Percentiles rank a stretch among this genome's conserved stretches.
These are phyloP conservation scores for Penicillium riverlandense DNA, from an alignment of 495 filamentous ascomycete species.

Conservation along the genomic window DNA sequence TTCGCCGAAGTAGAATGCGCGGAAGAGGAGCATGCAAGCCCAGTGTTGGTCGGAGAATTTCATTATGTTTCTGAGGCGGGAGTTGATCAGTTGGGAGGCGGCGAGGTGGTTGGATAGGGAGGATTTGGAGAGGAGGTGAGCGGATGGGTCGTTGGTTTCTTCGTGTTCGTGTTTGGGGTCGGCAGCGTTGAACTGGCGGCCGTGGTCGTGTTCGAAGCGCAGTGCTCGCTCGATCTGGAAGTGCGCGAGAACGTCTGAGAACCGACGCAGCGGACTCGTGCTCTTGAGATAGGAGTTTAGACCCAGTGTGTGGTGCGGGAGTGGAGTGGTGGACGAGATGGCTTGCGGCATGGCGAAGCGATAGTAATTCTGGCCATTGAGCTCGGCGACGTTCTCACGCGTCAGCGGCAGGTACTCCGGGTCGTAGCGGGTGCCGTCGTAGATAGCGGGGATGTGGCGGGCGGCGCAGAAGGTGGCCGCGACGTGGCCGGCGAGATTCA, in stretches of 20 bases:
- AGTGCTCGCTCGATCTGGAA: conserved; percentile 88
- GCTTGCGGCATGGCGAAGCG: conserved; percentile 38
- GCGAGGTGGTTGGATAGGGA: conserved; percentile 45
- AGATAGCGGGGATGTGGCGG: conserved; percentile 72
- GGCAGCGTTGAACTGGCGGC: conserved; percentile 40
- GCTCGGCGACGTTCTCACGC: conserved; percentile 23
- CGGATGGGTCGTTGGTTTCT: conserved; percentile 18
- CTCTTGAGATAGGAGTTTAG: conserved; percentile 66
- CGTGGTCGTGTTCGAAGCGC: conserved; percentile 55
- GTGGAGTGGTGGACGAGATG: conserved; percentile 40
- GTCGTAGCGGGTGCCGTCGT: conserved; percentile 59
- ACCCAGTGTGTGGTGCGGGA: conserved; percentile 55
- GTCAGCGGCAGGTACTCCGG: conserved; percentile 44
- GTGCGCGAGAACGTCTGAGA: conserved; percentile 73
- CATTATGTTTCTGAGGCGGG: conserved; percentile 26
- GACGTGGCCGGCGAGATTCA: conserved; percentile 71
- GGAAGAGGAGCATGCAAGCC: conserved; percentile 62
- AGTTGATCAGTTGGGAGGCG: conserved; percentile 23
- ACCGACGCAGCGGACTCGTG: conserved; percentile 83
- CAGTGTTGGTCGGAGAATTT: conserved; percentile 45
- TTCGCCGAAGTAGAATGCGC: conserved; percentile 69
- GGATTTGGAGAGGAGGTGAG: conserved; percentile 56
- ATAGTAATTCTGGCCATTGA: conserved; percentile 24
- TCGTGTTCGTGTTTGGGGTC: conserved; percentile 3
- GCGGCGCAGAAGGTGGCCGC: conserved; percentile 66